Evolutionary conservation across 164 flowering plant genomes (phyloP).

Genomic region (Magnolia officinalis): DNA sequence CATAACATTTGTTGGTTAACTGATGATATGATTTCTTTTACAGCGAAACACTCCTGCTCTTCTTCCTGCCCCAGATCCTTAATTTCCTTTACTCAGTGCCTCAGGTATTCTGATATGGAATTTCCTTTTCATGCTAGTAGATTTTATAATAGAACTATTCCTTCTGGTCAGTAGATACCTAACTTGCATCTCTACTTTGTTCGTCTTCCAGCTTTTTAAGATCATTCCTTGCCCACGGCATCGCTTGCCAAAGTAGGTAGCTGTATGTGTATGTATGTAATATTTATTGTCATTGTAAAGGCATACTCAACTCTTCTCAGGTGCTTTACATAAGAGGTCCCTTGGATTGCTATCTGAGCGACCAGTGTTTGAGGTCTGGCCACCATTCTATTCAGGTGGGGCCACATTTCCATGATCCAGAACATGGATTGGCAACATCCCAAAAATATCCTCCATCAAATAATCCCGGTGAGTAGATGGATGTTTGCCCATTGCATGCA

Average conservation of each 20-base stretch:
- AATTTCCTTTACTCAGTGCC: conserved; percentile 89
- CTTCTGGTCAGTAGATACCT: conserved; percentile 4
- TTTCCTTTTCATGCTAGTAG: conserved; percentile 3
- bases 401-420: not conserved
- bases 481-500: not conserved
- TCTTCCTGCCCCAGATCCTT: conserved; percentile 82
- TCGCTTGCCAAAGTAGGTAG: conserved; percentile 74
- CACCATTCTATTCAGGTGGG: not conserved
- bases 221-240: conserved; percentile 80
- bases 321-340: too few relatives aligned
- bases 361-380: not conserved
- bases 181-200: conserved; percentile 10
- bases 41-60: conserved; percentile 93
- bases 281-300: not conserved
- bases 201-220: conserved; percentile 64
- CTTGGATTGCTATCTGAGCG: not conserved
- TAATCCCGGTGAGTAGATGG: not conserved
- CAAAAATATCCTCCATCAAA: not conserved
- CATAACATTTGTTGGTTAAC: too few relatives aligned
- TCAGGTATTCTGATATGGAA: conserved; percentile 54
- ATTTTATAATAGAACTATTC: not conserved
- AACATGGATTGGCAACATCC: not conserved
- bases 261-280: not conserved
- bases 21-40: conserved; percentile 1
- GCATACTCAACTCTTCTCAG: too few relatives aligned